Evolutionary conservation across 1,284 basidiomycete genomes (phyloP).

Genomic region (Malassezia cuniculi): DNA sequence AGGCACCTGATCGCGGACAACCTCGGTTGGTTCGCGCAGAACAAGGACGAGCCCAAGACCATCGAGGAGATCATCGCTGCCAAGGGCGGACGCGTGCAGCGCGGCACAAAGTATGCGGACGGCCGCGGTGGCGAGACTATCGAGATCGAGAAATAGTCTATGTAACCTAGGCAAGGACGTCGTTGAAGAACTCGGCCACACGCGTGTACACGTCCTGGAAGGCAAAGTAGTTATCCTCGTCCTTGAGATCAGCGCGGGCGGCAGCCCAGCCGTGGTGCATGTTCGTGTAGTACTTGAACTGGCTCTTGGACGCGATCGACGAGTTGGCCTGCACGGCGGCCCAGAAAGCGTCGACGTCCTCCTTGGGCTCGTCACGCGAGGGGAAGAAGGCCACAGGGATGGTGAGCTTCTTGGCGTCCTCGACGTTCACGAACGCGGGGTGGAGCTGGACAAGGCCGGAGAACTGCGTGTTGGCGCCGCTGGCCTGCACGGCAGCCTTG

Average conservation of each 20-base stretch:
- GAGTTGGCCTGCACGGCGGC: constrained; percentile 45
- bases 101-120: constrained; percentile 24
- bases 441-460: constrained; percentile 27
- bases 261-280: constrained; percentile 57
- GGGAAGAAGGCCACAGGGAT: constrained; percentile 55
- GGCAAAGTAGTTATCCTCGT: constrained; percentile 56
- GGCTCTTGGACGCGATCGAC: constrained; percentile 51
- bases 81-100: constrained; percentile 30
- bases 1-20: constrained; percentile 44
- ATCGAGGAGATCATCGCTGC: constrained; percentile 40
- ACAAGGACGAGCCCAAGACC: constrained; percentile 29
- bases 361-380: constrained; percentile 53
- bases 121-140: constrained; percentile 34
- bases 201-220: constrained; percentile 56
- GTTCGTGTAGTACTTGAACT: constrained; percentile 51
- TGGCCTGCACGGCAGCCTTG: constrained; percentile 20
- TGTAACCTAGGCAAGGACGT: no score
- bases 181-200: constrained; percentile 25
- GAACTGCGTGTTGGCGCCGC: constrained; percentile 23
- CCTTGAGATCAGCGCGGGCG: constrained; percentile 56
- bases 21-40: constrained; percentile 39
- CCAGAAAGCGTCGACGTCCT: constrained; percentile 50
- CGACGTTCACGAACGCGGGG: constrained; percentile 51
- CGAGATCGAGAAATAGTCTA: constrained; percentile 26
- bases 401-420: constrained; percentile 51